Evolutionary conservation across 495 filamentous ascomycete genomes (phyloP).

Genomic region (Penicillium paradoxum): DNA sequence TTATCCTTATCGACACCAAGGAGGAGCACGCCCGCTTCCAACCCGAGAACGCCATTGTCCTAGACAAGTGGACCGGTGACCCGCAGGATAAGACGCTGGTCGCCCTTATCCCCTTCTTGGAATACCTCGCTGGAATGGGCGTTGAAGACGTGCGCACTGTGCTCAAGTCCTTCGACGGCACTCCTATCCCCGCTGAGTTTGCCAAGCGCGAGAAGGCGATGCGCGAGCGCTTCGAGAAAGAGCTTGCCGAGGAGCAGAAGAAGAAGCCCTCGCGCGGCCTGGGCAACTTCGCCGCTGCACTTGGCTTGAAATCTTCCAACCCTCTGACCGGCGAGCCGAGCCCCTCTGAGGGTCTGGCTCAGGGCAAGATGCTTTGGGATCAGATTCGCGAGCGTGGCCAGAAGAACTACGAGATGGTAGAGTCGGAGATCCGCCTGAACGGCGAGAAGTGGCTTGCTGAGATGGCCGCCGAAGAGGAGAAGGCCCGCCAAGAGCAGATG

Average conservation of each 20-base stretch:
- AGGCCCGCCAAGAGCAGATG: slow-evolving; percentile 82
- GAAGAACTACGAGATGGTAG: slow-evolving; percentile 80
- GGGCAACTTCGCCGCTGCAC: slow-evolving; percentile 57
- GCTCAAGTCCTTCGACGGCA: slow-evolving; percentile 82
- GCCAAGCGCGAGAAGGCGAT: slow-evolving; percentile 79
- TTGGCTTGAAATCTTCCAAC: slow-evolving; percentile 67
- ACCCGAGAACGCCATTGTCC: slow-evolving; percentile 88
- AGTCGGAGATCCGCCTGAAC: slow-evolving; percentile 84
- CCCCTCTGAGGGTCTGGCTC: slow-evolving; percentile 65
- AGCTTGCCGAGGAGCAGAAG: slow-evolving; percentile 64
- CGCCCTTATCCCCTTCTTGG: slow-evolving; percentile 86
- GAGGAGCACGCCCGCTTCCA: slow-evolving; percentile 74
- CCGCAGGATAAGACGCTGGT: slow-evolving; percentile 79
- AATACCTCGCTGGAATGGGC: slow-evolving; percentile 93
- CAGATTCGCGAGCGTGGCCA: slow-evolving; percentile 86
- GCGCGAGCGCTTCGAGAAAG: slow-evolving; percentile 71
- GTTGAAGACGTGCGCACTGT: slow-evolving; percentile 77
- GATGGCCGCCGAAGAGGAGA: slow-evolving; percentile 79
- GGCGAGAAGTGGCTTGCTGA: slow-evolving; percentile 92
- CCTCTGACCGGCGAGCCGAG: slow-evolving; percentile 61
- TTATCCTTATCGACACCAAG: slow-evolving; percentile 87
- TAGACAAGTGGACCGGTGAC: slow-evolving; percentile 85
- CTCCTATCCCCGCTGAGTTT: slow-evolving; percentile 81
- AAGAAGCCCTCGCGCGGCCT: slow-evolving; percentile 54
- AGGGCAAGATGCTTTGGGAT: slow-evolving; percentile 95